These are phyloP conservation scores for Warburgia ugandensis DNA, from an alignment of 164 flowering plant genomes.

Conservation along the genomic window DNA sequence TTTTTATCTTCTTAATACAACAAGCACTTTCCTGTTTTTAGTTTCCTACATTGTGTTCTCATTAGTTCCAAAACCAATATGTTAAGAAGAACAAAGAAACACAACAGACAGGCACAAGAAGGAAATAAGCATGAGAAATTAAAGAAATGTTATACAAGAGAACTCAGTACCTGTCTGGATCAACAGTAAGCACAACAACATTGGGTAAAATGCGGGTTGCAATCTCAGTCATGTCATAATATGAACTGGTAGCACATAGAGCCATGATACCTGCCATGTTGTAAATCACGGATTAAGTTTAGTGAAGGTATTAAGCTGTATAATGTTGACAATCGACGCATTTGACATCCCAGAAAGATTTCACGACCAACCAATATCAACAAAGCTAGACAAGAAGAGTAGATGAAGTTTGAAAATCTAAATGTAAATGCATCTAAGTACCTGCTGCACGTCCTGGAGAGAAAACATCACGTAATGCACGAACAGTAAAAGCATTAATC, in stretches of 20 bases:
- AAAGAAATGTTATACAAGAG: not conserved
- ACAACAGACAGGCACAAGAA: not conserved
- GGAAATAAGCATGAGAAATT: not conserved
- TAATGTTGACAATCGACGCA: too few relatives aligned
- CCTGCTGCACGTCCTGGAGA: constrained; percentile 99
- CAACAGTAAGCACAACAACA: constrained; percentile 85
- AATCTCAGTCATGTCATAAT: constrained; percentile 80
- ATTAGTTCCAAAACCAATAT: too few relatives aligned
- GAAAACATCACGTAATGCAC: constrained; percentile 95
- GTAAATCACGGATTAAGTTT: constrained; percentile 1
- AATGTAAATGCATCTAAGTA: constrained; percentile 10
- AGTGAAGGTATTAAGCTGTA: too few relatives aligned
- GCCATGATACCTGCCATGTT: constrained; percentile 84
- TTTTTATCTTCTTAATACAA: too few relatives aligned
- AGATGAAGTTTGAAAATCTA: not conserved
- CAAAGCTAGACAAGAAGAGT: not conserved
- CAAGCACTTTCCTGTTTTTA: too few relatives aligned
- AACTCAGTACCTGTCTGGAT: constrained; percentile 71
- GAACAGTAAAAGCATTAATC: constrained; percentile 97
- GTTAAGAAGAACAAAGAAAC: too few relatives aligned
- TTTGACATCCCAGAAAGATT: not conserved
- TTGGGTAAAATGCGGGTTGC: constrained; percentile 89
- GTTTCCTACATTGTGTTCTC: too few relatives aligned
- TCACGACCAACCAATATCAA: not conserved
- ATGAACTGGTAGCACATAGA: constrained; percentile 85